Evolutionary conservation across 2,329 filamentous ascomycete species (phyloP).

Genomic region (Penicillium sclerotigenum): DNA sequence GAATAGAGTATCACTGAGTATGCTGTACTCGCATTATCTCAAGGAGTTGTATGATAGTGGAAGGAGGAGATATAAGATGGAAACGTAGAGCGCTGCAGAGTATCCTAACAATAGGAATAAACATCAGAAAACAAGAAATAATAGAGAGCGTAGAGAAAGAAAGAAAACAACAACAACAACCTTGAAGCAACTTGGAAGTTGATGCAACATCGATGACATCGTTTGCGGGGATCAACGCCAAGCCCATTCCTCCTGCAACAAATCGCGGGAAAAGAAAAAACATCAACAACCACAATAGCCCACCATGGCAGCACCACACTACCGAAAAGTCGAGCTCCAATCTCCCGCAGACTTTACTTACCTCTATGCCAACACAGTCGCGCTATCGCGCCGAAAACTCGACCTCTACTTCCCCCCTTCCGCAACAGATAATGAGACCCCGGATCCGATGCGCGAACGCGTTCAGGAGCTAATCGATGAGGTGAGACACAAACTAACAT

Average conservation of each 20-base stretch:
- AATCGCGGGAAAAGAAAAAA: conserved; percentile 15
- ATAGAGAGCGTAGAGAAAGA: background rate
- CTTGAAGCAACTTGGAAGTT: background rate
- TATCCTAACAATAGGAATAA: background rate
- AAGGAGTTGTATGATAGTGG: background rate
- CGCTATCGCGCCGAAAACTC: conserved; percentile 47
- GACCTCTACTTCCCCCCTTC: conserved; percentile 49
- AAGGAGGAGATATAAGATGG: background rate
- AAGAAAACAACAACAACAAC: background rate
- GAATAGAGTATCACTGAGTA: background rate
- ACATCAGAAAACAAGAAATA: background rate
- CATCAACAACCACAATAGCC: conserved; percentile 3
- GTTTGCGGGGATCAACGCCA: conserved; percentile 25
- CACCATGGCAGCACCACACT: conserved; percentile 36
- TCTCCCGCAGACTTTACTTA: conserved; percentile 49
- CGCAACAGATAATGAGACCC: conserved; percentile 36
- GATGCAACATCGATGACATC: conserved; percentile 22
- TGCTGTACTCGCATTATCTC: conserved; percentile 8
- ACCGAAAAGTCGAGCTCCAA: conserved; percentile 53
- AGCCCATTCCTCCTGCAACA: conserved; percentile 7
- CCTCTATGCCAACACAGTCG: conserved; percentile 46
- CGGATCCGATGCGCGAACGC: conserved; percentile 45
- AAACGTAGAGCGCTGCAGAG: background rate
- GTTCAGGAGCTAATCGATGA: conserved; percentile 43
- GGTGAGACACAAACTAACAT: conserved; percentile 19